Base-by-base conservation (phyloP, 164 flowering plant genomes). In the Buxus sempervirens region DNA sequence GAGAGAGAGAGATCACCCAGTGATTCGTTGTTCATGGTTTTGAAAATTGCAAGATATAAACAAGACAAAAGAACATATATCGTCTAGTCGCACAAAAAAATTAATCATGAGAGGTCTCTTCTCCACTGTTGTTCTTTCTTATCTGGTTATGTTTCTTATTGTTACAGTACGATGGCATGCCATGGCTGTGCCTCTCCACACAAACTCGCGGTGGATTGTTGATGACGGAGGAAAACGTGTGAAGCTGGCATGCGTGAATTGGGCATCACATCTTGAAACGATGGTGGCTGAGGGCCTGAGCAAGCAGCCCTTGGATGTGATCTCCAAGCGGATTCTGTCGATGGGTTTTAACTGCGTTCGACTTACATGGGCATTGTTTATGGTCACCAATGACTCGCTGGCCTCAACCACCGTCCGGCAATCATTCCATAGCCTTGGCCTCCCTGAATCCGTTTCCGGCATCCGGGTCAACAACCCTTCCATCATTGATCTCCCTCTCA, bases 261-360 rank as follows among this genome's bases (percentile, higher is more conserved):
- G 97, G 98, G 83, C 71, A 38, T 71, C 96, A 0, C 97, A 91
- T 62, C 82, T 94, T 18, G 90, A 91, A 22, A 58, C 78, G 0
- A 75, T 83, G 83, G 82, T 94, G 51, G 96, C 98, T 0, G 98
- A 94, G 75, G 98, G 98, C 36, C 91, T 94, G 5, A 83, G 79
- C 86, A 88, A 89, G 78, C 90, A 84, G 76, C 89, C 98, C 12
- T 48, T 89, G 51, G 92, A 85, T 51, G 72, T 10, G 0, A 84
- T 94, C 32, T 82, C 96, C 5, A 71, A 81, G 67, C 55, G 48
- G 54, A 88, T 94, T 5, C 48, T 22, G 12, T 32, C 75, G 12
- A 76, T 83, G 90, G 96, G 96, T 4, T 94, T 88, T 75, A 91
- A 94, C 56, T 94, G 98, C 70, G 96, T 90, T 26, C 73, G 97